phyloP scores from a whole-genome alignment of 2,329 filamentous ascomycete genomes.

The Elsinoe arachidis region DNA sequence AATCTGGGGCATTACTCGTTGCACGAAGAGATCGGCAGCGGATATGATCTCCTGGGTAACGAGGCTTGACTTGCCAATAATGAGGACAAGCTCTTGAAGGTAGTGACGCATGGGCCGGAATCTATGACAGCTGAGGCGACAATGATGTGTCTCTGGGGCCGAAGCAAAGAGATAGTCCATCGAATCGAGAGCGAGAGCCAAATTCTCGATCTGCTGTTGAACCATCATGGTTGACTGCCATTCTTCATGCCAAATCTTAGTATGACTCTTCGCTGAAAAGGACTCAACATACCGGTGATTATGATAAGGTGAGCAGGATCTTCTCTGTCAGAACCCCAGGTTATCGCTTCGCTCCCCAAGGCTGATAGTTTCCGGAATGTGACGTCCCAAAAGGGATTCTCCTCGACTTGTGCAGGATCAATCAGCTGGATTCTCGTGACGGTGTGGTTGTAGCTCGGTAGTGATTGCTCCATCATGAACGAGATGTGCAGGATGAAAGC shows the following conservation, averaged over 20 bases:
- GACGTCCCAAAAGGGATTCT: not conserved
- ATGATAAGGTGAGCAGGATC: not conserved
- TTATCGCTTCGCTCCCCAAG: not conserved
- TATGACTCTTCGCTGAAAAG: too few species aligned
- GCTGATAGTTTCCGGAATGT: not conserved
- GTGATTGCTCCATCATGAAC: too few species aligned
- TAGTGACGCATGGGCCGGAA: too few species aligned
- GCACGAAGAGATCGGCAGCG: not conserved
- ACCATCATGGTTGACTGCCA: not conserved
- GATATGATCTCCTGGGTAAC: not conserved
- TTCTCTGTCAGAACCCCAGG: not conserved
- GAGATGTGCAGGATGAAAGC: too few species aligned
- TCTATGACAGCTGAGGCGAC: too few species aligned
- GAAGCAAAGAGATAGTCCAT: too few species aligned
- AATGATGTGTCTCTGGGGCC: too few species aligned
- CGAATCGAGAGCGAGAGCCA: too few species aligned
- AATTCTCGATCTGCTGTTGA: not conserved
- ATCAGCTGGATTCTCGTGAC: too few species aligned
- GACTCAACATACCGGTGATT: not conserved
- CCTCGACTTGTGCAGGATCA: too few species aligned
- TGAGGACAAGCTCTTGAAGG: not conserved
- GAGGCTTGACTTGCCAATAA: not conserved
- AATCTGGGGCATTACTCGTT: not conserved
- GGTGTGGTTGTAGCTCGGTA: too few species aligned
- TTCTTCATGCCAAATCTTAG: too few species aligned